phyloP scores from a whole-genome alignment of 225 moss, liverwort and hornwort species.

The Climacium dendroides region DNA sequence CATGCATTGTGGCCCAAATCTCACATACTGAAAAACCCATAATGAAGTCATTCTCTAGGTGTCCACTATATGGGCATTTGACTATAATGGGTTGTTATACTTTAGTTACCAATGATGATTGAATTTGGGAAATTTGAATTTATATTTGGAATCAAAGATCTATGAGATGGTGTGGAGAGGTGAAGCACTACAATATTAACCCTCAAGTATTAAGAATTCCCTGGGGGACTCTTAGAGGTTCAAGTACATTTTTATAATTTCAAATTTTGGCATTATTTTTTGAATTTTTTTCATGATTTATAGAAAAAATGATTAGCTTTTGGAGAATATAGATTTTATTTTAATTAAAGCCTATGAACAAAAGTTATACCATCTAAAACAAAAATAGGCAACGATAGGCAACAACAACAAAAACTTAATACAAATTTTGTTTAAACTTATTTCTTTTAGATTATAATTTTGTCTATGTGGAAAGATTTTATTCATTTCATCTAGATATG shows the following conservation, averaged over 20 bases:
- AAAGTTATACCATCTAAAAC: not conserved
- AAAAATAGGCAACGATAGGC: rapidly evolving
- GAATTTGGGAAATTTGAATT: not conserved
- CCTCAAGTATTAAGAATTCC: not conserved
- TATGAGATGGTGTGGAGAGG: rapidly evolving
- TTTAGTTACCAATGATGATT: not conserved
- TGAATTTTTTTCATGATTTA: not conserved
- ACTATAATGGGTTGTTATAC: too few relatives aligned
- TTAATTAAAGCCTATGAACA: not conserved
- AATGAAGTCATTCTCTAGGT: too few relatives aligned
- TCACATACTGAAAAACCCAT: too few relatives aligned
- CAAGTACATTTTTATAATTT: rapidly evolving
- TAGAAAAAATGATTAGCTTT: not conserved
- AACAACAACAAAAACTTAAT: not conserved
- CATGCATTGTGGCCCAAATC: too few relatives aligned
- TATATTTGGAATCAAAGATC: not conserved
- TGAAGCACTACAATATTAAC: not conserved
- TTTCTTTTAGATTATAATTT: not conserved
- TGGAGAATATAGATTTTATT: rapidly evolving
- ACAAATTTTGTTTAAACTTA: too few relatives aligned
- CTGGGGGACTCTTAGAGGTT: rapidly evolving
- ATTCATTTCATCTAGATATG: not conserved
- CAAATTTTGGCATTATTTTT: too few relatives aligned
- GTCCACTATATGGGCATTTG: too few relatives aligned
- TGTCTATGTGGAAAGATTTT: not conserved